Evolutionary conservation across 169 alveolate species (phyloP).

Genomic region (Plasmodium blacklocki): DNA sequence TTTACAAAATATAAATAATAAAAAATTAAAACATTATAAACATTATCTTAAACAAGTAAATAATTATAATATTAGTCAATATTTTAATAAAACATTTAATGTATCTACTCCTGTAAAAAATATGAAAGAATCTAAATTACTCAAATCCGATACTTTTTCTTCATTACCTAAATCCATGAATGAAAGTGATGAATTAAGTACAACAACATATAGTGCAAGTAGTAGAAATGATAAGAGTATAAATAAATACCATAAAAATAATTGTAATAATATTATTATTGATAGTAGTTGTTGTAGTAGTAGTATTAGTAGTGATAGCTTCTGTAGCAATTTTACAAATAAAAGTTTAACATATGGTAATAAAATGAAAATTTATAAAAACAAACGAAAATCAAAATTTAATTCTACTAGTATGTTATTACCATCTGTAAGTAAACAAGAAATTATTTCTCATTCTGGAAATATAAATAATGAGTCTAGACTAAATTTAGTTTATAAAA

Average conservation of each 20-base stretch:
- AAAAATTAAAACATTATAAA: conserved; percentile 40
- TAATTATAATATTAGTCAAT: conserved; percentile 55
- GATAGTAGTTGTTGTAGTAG: conserved; percentile 1
- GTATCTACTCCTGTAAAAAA: conserved; percentile 38
- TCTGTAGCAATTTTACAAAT: neutral
- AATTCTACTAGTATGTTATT: conserved; percentile 17
- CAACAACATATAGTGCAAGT: conserved; percentile 16
- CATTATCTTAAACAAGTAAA: conserved; percentile 53
- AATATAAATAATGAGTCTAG: conserved; percentile 39
- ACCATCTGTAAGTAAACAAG: conserved; percentile 1
- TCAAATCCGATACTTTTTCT: conserved; percentile 66
- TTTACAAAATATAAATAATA: conserved; percentile 46
- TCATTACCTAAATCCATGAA: conserved; percentile 27
- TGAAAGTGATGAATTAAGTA: conserved; percentile 30
- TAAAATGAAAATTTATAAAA: conserved; percentile 27
- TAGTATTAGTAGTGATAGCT: conserved; percentile 2
- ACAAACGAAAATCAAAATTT: conserved; percentile 6
- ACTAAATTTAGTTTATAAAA: conserved; percentile 23
- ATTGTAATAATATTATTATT: neutral
- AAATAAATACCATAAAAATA: neutral
- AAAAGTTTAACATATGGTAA: conserved; percentile 1
- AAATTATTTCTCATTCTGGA: conserved; percentile 1
- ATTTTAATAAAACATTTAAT: conserved; percentile 39
- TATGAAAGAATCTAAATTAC: conserved; percentile 54
- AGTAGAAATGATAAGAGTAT: conserved; percentile 16